Conservation (phyloP, 306 rosid genomes). For the Cucurbita moschata region DNA sequence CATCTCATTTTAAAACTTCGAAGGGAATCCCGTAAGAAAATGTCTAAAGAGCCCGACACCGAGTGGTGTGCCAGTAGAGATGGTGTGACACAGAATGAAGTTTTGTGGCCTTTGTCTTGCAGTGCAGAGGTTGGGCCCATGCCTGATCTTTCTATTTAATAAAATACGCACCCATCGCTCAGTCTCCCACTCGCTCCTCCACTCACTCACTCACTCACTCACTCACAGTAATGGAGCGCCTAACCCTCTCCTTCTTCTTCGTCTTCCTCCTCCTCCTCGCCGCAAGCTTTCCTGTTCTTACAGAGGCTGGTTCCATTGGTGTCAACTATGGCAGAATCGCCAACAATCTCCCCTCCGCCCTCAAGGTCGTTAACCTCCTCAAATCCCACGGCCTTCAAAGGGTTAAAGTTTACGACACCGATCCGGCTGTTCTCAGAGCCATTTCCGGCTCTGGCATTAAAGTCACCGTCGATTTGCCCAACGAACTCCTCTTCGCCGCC, state of each 20-base stretch:
- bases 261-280: not conserved
- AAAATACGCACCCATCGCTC: not conserved
- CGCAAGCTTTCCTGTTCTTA: not conserved
- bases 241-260: not conserved
- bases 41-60: too few relatives aligned
- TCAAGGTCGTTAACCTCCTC: conserved; percentile 49
- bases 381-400: conserved; percentile 44
- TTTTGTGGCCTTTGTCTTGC: too few relatives aligned
- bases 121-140: conserved; percentile 18
- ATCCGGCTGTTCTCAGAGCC: conserved; percentile 68
- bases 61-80: too few relatives aligned
- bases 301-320: conserved; percentile 70
- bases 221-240: conserved; percentile 19
- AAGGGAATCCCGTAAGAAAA: too few relatives aligned
- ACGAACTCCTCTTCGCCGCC: conserved; percentile 54
- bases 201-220: not conserved
- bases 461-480: conserved; percentile 89
- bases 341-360: conserved; percentile 71
- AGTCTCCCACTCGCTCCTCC: not conserved
- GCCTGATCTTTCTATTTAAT: not conserved
- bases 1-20: too few relatives aligned
- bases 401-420: conserved; percentile 79
- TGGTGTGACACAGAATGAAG: too few relatives aligned
- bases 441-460: conserved; percentile 55
- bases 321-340: conserved; percentile 89